Percentiles rank a stretch among this genome's conserved stretches.
These are phyloP conservation scores for Acacia concinna DNA, from an alignment of 331 rosid genomes.

Conservation along the genomic window DNA sequence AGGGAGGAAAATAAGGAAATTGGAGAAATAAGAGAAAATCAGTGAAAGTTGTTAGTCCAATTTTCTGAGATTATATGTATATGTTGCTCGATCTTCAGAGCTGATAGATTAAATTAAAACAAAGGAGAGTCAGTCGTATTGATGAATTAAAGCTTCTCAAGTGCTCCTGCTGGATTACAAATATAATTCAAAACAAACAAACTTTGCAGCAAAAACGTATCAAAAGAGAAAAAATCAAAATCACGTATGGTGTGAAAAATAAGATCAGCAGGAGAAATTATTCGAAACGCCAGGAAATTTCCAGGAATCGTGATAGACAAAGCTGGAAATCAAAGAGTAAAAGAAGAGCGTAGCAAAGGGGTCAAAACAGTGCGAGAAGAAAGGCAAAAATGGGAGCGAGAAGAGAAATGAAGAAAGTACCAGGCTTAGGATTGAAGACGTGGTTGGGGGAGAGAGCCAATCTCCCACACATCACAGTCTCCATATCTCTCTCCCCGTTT, in stretches of 20 bases:
- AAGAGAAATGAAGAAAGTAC: slow-evolving; percentile 25
- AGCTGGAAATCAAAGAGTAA: not conserved
- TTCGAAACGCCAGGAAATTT: not conserved
- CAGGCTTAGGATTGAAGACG: slow-evolving; percentile 56
- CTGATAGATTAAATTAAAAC: not conserved
- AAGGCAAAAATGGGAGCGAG: not conserved
- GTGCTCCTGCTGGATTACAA: not conserved
- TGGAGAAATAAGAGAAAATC: not conserved
- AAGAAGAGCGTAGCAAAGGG: not conserved
- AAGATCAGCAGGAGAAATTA: not conserved
- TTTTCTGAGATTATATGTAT: not conserved
- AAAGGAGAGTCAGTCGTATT: not conserved
- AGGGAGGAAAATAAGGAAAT: not conserved
- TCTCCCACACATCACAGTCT: slow-evolving; percentile 66
- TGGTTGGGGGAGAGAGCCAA: slow-evolving; percentile 63
- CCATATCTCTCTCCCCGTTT: slow-evolving; percentile 46
- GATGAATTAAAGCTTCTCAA: slow-evolving; percentile 24
- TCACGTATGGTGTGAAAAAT: not conserved
- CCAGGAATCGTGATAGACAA: not conserved
- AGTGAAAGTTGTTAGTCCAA: not conserved
- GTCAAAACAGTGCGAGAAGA: slow-evolving; percentile 5
- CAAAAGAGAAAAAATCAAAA: not conserved
- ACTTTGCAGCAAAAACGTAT: not conserved
- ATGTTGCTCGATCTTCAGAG: not conserved
- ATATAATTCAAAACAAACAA: not conserved